Evolutionary conservation across 352 stramenopile species (phyloP).

Genomic region (Plasmopara muralis): DNA sequence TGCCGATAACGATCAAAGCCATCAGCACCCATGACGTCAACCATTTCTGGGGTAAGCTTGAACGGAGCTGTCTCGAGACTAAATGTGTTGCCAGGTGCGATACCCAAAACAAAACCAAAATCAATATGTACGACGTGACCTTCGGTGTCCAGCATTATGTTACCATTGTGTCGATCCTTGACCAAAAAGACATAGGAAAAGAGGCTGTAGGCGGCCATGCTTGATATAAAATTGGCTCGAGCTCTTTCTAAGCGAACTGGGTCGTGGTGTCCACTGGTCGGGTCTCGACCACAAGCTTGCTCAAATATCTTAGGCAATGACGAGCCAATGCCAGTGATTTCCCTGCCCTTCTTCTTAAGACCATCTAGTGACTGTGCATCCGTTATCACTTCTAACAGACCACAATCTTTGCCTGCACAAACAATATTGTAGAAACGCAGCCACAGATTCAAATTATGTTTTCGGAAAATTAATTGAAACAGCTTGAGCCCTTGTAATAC

Average conservation of each 20-base stretch:
- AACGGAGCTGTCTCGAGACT: slow-evolving; percentile 96
- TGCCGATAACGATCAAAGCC: slow-evolving; percentile 90
- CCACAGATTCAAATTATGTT: slow-evolving; percentile 85
- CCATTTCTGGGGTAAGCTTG: slow-evolving; percentile 97
- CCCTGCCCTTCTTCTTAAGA: slow-evolving; percentile 88
- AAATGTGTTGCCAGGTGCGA: slow-evolving; percentile 95
- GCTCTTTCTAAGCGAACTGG: slow-evolving; percentile 51
- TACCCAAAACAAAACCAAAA: slow-evolving; percentile 98
- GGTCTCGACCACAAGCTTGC: slow-evolving; percentile 36
- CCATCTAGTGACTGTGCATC: slow-evolving; percentile 94
- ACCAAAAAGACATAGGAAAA: slow-evolving; percentile 96
- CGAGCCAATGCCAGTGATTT: slow-evolving; percentile 17
- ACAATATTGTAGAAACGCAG: slow-evolving; percentile 94
- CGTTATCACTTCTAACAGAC: slow-evolving; percentile 92
- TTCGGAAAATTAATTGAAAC: slow-evolving; percentile 91
- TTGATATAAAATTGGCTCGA: slow-evolving; percentile 92
- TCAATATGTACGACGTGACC: slow-evolving; percentile 98
- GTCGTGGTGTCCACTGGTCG: slow-evolving; percentile 33
- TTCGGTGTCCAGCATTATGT: slow-evolving; percentile 95
- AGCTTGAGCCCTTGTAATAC: slow-evolving; percentile 92
- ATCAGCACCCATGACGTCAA: slow-evolving; percentile 87
- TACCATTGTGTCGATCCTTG: slow-evolving; percentile 98
- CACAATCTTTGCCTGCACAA: slow-evolving; percentile 87
- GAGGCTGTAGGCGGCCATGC: slow-evolving; percentile 93
- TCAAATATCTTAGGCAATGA: slow-evolving; percentile 49